Base-by-base conservation (phyloP, 2,329 filamentous ascomycete species). In the Claviceps digitariae region DNA sequence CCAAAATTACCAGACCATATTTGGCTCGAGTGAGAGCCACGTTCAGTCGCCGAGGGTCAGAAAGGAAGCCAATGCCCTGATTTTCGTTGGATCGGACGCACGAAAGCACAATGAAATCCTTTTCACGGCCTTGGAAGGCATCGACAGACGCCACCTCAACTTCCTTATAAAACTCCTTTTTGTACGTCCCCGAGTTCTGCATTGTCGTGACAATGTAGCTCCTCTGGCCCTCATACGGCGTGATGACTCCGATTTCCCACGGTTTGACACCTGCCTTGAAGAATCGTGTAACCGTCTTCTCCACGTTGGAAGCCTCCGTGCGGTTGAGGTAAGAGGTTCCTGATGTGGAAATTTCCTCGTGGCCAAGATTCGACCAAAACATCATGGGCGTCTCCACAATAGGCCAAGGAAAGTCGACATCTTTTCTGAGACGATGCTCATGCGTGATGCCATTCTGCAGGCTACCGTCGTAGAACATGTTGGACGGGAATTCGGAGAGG, bases 131-230 rank as follows among this genome's bases (percentile, higher is more conserved):
- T 67, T 98, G 93, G 78, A 98, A 98, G 21, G 93, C 93, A 74
- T 98, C 93, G 40, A 98, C 93, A 0, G 91, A 97, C 4, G 93
- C 93, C 43, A 98, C 93, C 68, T 98, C 93, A 25, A 98, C 91
- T 64, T 97, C 91, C 72, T 97, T 97, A 76, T 98, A 98, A 62
- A 86, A 82, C 67, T 98, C 93, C 73, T 98, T 98, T 74, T 95
- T 96, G 76, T 94, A 96, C 0, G 88, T 94, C 51, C 93, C 93
- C 13, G 87, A 93, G 57, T 91, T 90, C 71, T 98, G 93, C 91
- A 98, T 97, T n/a, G 91, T 96, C 66, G 88, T 95, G 55, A 98
- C 93, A 59, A 98, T 90, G 67, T 95, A 98, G 71, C 90, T 96
- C 64, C 93, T 86, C 72, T 98, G 93, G 55, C 93, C 93, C 72